Evolutionary conservation across 2,329 filamentous ascomycete species (phyloP), one percentile per base, ranked within the genome.

Genomic region (Trichoderma asperellum): DNA sequence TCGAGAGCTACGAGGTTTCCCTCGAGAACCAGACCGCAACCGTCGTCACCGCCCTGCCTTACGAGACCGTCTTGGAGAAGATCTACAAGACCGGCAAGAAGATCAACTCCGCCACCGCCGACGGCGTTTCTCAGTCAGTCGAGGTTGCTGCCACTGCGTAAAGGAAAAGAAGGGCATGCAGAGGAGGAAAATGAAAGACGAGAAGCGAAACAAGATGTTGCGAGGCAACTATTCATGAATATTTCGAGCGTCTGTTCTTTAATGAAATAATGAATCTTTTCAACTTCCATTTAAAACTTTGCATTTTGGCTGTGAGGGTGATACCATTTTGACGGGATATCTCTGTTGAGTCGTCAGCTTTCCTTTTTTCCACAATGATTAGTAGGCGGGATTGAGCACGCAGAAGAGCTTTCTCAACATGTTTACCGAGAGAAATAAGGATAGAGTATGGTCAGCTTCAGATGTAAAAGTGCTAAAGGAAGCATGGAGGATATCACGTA

Each of bases 31-130:
- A 98, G 81, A 93, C 88, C 72, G 95, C 93, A 73, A 89, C 89
- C 73, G 88, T 98, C 74, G 84, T 91, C 74, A 89, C 94, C 72
- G 84, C 82, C 68, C 86, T 96, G 72, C 84, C 87, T 70, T 97
- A 95, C 84, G 89, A 93, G 73, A 92, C 89, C 60, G 92, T 97
- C 70, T 88, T 97, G 71, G 86, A 87, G 78, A 96, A 92, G 80
- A 97, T 97, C 81, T 90, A 91, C 86, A 97, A 97, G 89, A 97
- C 94, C 14, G 94, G 94, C 77, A 97, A 97, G 88, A 91, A 91
- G 77, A 90, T 97, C 79, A 96, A 92, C 81, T 89, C 86, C 34
- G 92, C 87, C 74, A 88, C 89, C 83, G 90, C 86, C 29, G 91
- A 94, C 77, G 92, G 91, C 67, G 84, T 87, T 70, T 78, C 79